Percentiles rank a stretch among this genome's conserved stretches.
These are phyloP conservation scores for Torulaspora quercuum DNA, from an alignment of 805 yeast species.

Conservation along the genomic window DNA sequence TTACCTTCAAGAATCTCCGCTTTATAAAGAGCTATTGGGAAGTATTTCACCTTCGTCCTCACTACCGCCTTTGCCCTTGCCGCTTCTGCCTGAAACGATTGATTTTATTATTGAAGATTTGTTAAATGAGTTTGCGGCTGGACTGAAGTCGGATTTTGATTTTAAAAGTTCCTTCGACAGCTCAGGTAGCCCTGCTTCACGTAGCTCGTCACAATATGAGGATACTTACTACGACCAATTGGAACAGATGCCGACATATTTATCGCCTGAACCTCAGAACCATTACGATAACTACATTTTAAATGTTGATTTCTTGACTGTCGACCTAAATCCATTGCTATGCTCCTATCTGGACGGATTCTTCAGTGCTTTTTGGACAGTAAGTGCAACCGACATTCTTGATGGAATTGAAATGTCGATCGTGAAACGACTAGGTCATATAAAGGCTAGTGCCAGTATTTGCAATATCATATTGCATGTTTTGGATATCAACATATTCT, in stretches of 20 bases:
- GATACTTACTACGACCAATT: slow-evolving; percentile 2
- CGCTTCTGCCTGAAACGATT: slow-evolving; percentile 49
- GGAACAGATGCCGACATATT: slow-evolving; percentile 3
- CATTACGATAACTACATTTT: slow-evolving; percentile 34
- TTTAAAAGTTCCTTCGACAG: neutral
- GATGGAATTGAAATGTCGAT: slow-evolving; percentile 65
- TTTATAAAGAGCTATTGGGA: slow-evolving; percentile 49
- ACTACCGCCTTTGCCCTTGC: slow-evolving; percentile 60
- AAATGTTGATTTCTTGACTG: slow-evolving; percentile 47
- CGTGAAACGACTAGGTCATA: slow-evolving; percentile 43
- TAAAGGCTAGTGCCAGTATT: slow-evolving; percentile 16
- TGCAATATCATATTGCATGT: slow-evolving; percentile 21
- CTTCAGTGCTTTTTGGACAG: slow-evolving; percentile 35
- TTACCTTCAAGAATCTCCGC: slow-evolving; percentile 42
- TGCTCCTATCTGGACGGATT: slow-evolving; percentile 39
- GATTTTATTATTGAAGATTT: slow-evolving; percentile 41
- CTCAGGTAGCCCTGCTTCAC: slow-evolving; percentile 2
- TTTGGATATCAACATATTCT: slow-evolving; percentile 22
- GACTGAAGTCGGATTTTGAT: slow-evolving; percentile 2
- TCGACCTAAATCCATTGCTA: slow-evolving; percentile 35
- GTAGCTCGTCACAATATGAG: slow-evolving; percentile 3
- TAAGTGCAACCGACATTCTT: slow-evolving; percentile 48
- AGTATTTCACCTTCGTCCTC: slow-evolving; percentile 58
- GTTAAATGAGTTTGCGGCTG: slow-evolving; percentile 25
- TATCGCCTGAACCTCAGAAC: slow-evolving; percentile 7